Percentiles rank a stretch among this genome's conserved stretches.
These are phyloP conservation scores for Fusarium ambrosium DNA, from an alignment of 2,329 filamentous ascomycete species.

Conservation along the genomic window DNA sequence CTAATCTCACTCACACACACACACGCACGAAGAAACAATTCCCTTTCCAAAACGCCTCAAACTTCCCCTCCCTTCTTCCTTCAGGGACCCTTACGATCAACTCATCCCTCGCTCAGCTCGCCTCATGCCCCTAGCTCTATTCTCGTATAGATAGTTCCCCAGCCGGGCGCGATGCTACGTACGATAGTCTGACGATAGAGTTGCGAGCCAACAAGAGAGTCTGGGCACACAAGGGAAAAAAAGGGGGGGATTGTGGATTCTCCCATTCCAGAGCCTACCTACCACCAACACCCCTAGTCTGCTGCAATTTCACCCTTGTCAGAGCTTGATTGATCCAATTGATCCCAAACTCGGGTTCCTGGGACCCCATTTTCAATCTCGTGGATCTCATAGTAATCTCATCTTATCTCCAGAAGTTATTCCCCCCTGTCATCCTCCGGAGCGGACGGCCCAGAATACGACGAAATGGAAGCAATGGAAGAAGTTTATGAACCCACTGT, in stretches of 20 bases:
- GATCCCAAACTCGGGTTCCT: conserved; percentile 23
- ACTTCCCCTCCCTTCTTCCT: background rate
- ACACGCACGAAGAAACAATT: too few relatives aligned
- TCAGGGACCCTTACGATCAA: conserved; percentile 13
- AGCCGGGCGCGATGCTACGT: conserved; percentile 12
- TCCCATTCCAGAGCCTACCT: conserved; percentile 25
- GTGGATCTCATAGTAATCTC: conserved; percentile 22
- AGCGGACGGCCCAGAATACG: background rate
- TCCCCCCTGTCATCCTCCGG: conserved; percentile 22
- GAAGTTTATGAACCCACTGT: conserved; percentile 1
- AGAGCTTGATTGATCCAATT: conserved; percentile 37
- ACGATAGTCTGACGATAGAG: conserved; percentile 23
- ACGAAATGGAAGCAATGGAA: conserved; percentile 23
- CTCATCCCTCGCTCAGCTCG: conserved; percentile 19
- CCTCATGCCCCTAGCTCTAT: conserved; percentile 13
- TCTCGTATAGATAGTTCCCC: conserved; percentile 19
- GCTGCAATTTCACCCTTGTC: conserved; percentile 29
- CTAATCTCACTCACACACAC: background rate
- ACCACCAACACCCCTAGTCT: conserved; percentile 10
- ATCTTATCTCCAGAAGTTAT: conserved; percentile 19
- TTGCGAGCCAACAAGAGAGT: conserved; percentile 13
- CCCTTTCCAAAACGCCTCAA: background rate
- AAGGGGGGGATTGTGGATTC: conserved; percentile 5
- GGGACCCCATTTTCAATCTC: conserved; percentile 10
- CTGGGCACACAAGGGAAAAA: background rate